Base-by-base conservation (phyloP, 2,329 filamentous ascomycete species). In the Chaetomium strumarium region DNA sequence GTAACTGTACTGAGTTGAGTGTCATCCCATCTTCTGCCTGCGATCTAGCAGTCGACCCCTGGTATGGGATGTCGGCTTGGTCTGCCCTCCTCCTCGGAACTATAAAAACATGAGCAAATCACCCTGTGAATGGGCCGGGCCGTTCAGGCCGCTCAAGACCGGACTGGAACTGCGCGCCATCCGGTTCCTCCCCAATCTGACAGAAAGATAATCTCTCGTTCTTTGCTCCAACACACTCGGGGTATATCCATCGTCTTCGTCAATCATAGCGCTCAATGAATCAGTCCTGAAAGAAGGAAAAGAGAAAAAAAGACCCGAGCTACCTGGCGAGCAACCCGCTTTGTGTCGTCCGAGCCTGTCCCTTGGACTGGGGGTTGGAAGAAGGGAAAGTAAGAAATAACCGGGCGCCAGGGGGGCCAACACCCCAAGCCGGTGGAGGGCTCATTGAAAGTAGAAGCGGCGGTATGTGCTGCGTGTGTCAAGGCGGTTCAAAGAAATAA, bases 201-300 rank as follows among this genome's bases (percentile, higher is more conserved):
- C 24, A 24, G 24, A 24, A 24, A 24, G 24, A 24, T 24, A 24
- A 24, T 4, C 37, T 30, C 43, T 20, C 39, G 13, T 24, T 34
- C 13, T 38, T 17, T 48, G 31, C 39, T 24, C 29, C 19, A 45
- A 8, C 36, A 39, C 11, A 41, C 17, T 50, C 40, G 46, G 56
- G 56, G 56, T 58, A 58, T 58, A 56, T 58, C 56, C 56, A 58
- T 54, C 56, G 38, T 43, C 53, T 56, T 58, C 53, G 33, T 56
- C 48, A 49, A 42, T 51, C 55, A 54, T 52, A 16, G 14, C 34
- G 8, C n/a, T 6, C 16, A 37, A 5, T 14, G 5, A 34, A 12
- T 11, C 33, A 3, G 33, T 6, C 4, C 33, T 12, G 12, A 12
- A 33, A 33, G 30, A 33, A 10, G 11, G 33, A 34, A 34, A 14